Percentiles rank a stretch among this genome's conserved stretches.
Evolutionary conservation across 768 basidiomycete species (phyloP).

Genomic region (Clitopilus hobsonii): DNA sequence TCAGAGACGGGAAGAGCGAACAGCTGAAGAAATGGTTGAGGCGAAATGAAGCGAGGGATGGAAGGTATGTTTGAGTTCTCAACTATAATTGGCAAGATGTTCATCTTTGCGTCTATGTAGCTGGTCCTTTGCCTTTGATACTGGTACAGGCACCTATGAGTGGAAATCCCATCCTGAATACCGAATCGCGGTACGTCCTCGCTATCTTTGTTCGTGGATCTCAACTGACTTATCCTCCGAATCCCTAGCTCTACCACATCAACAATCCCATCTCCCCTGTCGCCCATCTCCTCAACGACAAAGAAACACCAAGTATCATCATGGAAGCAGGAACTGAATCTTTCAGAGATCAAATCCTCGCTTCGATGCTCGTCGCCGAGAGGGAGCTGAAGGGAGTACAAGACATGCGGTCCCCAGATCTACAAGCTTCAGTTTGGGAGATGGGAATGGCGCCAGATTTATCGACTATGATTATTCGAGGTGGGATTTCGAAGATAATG

Average conservation of each 20-base stretch:
- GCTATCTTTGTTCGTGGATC: not conserved
- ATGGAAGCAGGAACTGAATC: not conserved
- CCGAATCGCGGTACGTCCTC: not conserved
- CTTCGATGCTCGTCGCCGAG: not conserved
- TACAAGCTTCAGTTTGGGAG: too few species aligned
- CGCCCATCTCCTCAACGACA: not conserved
- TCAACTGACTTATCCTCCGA: not conserved
- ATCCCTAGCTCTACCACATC: not conserved
- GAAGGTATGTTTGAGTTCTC: too few species aligned
- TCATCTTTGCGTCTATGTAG: too few species aligned
- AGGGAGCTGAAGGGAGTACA: not conserved
- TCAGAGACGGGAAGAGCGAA: constrained; percentile 14
- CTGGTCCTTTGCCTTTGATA: not conserved
- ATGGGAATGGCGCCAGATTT: too few species aligned
- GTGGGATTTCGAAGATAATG: too few species aligned
- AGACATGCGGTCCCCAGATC: too few species aligned
- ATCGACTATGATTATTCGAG: too few species aligned
- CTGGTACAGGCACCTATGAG: not conserved
- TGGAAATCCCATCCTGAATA: not conserved
- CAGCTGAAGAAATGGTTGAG: constrained; percentile 20
- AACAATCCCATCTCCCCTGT: not conserved
- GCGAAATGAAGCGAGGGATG: constrained; percentile 7
- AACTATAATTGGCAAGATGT: too few species aligned
- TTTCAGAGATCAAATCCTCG: not conserved
- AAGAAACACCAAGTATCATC: not conserved